Evolutionary conservation across 75 land plant species (phyloP).

Genomic region (Pinus albicaulis): DNA sequence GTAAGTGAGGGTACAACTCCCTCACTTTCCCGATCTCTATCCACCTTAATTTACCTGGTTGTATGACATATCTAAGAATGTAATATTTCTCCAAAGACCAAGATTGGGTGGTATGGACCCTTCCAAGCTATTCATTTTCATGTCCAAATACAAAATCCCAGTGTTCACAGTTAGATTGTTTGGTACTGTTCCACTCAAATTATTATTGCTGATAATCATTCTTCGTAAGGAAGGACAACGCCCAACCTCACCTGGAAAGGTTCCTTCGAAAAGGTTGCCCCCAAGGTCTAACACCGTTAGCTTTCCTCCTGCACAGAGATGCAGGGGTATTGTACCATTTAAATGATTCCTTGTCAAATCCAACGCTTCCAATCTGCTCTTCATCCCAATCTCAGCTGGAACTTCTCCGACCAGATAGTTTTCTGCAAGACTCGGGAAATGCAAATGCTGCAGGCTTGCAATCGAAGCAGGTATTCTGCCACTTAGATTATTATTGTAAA

Average conservation of each 20-base stretch:
- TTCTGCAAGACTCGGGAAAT: conserved; percentile 23
- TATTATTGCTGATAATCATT: conserved; percentile 35
- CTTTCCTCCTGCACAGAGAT: conserved; percentile 23
- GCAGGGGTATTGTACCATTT: conserved; percentile 42
- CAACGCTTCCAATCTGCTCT: conserved; percentile 14
- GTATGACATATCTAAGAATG: conserved; percentile 32
- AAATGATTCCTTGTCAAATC: conserved; percentile 48
- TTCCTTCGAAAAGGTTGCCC: conserved; percentile 37
- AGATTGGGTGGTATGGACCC: conserved; percentile 33
- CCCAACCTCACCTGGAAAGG: conserved; percentile 40
- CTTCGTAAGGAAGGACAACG: conserved; percentile 33
- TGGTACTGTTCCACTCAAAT: conserved; percentile 29
- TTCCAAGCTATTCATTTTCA: conserved; percentile 24
- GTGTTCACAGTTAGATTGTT: conserved; percentile 18
- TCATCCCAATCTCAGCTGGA: conserved; percentile 32
- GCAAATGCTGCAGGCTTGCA: conserved; percentile 18
- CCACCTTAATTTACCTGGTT: too few species aligned
- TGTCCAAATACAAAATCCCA: conserved; percentile 30
- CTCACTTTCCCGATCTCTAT: too few species aligned
- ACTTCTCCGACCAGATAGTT: conserved; percentile 40
- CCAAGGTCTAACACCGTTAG: conserved; percentile 31
- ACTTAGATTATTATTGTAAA: conserved; percentile 42
- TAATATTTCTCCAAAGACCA: conserved; percentile 30
- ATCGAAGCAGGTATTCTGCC: conserved; percentile 43
- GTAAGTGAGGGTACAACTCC: too few species aligned